Evolutionary conservation across 129 eudicot genomes (phyloP).

Genomic region (Mikania micrantha): DNA sequence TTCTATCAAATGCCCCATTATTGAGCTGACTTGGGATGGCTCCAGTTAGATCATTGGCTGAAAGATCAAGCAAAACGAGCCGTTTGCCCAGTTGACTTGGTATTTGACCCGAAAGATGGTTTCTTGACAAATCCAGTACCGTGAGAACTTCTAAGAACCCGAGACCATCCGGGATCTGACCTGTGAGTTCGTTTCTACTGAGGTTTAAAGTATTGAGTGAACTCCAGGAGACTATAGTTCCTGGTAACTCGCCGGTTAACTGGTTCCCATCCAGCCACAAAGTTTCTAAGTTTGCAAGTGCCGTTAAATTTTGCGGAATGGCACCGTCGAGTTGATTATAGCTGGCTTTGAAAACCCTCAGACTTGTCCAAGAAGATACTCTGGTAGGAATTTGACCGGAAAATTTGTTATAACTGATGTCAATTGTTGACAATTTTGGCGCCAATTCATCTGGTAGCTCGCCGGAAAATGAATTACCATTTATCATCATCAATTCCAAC

Average conservation of each 20-base stretch:
- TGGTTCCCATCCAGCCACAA: constrained; percentile 56
- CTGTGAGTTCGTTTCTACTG: constrained; percentile 56
- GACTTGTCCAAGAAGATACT: constrained; percentile 45
- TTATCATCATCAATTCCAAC: constrained; percentile 28
- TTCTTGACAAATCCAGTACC: constrained; percentile 56
- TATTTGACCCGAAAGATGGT: constrained; percentile 56
- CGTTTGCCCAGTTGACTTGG: constrained; percentile 47
- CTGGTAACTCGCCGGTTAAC: constrained; percentile 54
- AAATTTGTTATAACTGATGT: constrained; percentile 58
- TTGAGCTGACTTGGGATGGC: constrained; percentile 48
- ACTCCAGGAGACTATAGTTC: constrained; percentile 43
- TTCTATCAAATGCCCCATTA: constrained; percentile 40
- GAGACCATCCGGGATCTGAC: constrained; percentile 55
- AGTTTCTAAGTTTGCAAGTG: constrained; percentile 31
- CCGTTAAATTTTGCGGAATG: constrained; percentile 60
- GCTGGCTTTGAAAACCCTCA: constrained; percentile 51
- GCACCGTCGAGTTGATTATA: constrained; percentile 49
- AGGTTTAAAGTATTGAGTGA: constrained; percentile 45
- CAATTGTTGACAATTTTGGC: constrained; percentile 33
- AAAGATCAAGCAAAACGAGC: constrained; percentile 53
- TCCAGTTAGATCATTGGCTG: constrained; percentile 58
- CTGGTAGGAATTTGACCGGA: constrained; percentile 55
- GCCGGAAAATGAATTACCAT: constrained; percentile 53
- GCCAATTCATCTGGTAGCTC: constrained; percentile 50
- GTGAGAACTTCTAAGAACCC: constrained; percentile 49